Base-by-base conservation (phyloP, 2,329 filamentous ascomycete genomes). In the Ophiostoma tasmaniense region DNA sequence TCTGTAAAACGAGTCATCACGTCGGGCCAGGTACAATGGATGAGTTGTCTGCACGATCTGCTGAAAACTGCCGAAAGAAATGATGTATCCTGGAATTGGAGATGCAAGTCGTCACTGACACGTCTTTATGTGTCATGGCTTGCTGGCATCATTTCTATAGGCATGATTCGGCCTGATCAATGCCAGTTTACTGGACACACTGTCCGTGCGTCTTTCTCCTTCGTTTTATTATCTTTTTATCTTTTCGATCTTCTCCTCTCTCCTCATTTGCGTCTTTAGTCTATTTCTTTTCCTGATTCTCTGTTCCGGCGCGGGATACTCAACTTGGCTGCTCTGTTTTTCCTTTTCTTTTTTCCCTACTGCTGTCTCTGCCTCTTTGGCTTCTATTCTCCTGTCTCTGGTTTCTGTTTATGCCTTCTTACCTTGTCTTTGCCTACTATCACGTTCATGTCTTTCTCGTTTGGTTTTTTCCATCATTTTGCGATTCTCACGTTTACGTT, bases 401-500 rank as follows among this genome's bases (percentile, higher is more conserved):
- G 11, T 17, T 37, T 37, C 13, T 33, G n/a, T 22, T 39, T 39
- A 14, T 13, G 7, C 28, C 39, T 65, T 65, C n/a, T 28, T 39
- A n/a, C 10, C 39, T 52, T 20, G 22, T 55, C 50, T 25, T 11
- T 10, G 50, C 25, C 50, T 55, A 55, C 10, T 55, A 13, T 55
- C 25, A 25, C 50, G 50, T 55, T 55, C 37, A 64, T 64, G 61
- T 67, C 14, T 61, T 61, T 61, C 6, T 61, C 22, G 35, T 30
- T 37, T 50, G 45, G 55, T 52, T 39, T 68, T 61, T 64, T 22
- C 52, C 59, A 42, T 68, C 25, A 17, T 33, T 39, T 39, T n/a
- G 42, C 42, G 42, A 45, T n/a, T 65, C 42, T 55, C 30, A 65
- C 11, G 55, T 33, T 33, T 33, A 33, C 33, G 33, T 30, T 45